Percentiles rank a stretch among this genome's conserved stretches.
phyloP scores from a whole-genome alignment of 495 filamentous ascomycete genomes.

The Penicillium diatomitis region DNA sequence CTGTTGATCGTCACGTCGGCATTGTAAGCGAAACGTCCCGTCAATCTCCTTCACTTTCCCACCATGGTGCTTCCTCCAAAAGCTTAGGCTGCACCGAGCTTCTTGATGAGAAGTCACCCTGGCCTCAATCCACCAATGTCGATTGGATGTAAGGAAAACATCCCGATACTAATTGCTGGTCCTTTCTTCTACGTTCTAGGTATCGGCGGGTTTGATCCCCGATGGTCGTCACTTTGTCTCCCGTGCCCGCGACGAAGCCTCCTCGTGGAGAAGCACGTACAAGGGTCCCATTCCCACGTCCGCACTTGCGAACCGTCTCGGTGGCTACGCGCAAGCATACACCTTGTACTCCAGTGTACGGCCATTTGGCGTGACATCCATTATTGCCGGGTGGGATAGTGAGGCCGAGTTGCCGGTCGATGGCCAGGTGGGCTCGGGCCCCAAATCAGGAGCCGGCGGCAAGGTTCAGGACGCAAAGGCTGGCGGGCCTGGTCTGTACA shows the following conservation, averaged over 20 bases:
- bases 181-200: conserved; percentile 28
- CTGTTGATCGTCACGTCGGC: conserved; percentile 86
- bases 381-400: conserved; percentile 87
- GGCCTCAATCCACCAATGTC: too few species aligned
- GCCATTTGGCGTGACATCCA: conserved; percentile 92
- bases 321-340: conserved; percentile 92
- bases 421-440: conserved; percentile 76
- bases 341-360: conserved; percentile 94
- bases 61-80: too few species aligned
- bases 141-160: background rate
- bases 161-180: background rate
- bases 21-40: conserved; percentile 52
- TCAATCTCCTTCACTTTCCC: background rate
- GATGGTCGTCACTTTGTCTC: conserved; percentile 93
- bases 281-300: conserved; percentile 83
- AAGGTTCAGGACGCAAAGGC: conserved; percentile 64
- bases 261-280: conserved; percentile 77
- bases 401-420: conserved; percentile 72
- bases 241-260: conserved; percentile 87
- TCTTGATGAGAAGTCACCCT: too few species aligned
- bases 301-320: conserved; percentile 81
- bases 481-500: conserved; percentile 89
- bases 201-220: conserved; percentile 85
- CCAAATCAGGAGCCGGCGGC: conserved; percentile 67
- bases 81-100: too few species aligned